These are phyloP conservation scores for Colletotrichum gigasporum DNA, from an alignment of 2,329 filamentous ascomycete genomes.

Conservation along the genomic window DNA sequence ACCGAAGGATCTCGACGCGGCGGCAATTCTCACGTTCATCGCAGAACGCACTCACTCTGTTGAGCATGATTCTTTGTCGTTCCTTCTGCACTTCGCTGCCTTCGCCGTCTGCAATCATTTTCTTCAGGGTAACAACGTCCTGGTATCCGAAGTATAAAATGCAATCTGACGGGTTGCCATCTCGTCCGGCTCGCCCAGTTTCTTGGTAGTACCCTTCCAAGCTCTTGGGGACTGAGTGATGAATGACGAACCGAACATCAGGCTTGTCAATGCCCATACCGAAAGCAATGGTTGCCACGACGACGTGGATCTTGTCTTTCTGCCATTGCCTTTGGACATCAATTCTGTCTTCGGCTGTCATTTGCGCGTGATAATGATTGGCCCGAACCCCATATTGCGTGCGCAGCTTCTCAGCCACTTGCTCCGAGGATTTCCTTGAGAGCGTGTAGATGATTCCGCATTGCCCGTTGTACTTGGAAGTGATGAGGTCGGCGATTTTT, in stretches of 20 bases:
- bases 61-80: slow-evolving; percentile 85
- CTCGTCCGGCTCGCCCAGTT: slow-evolving; percentile 92
- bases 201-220: slow-evolving; percentile 99
- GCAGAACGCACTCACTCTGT: slow-evolving; percentile 85
- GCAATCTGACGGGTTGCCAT: slow-evolving; percentile 87
- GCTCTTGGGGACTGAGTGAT: slow-evolving; percentile 92
- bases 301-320: slow-evolving; percentile 79
- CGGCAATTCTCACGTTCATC: slow-evolving; percentile 91
- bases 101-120: slow-evolving; percentile 85
- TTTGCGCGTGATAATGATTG: slow-evolving; percentile 85
- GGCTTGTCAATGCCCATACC: slow-evolving; percentile 99
- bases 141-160: slow-evolving; percentile 88
- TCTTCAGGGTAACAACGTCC: slow-evolving; percentile 78
- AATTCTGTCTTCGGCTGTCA: slow-evolving; percentile 74
- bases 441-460: slow-evolving; percentile 95
- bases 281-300: slow-evolving; percentile 98
- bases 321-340: slow-evolving; percentile 86
- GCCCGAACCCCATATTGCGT: slow-evolving; percentile 74
- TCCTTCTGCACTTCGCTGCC: slow-evolving; percentile 82
- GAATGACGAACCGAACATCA: slow-evolving; percentile 95
- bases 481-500: slow-evolving; percentile 74
- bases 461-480: slow-evolving; percentile 72
- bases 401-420: slow-evolving; percentile 75
- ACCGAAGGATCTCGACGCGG: slow-evolving; percentile 86
- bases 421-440: slow-evolving; percentile 84